A percentile compares a stretch with the other conserved stretches of the same genome.
phyloP scores from a whole-genome alignment of 257 asterid genomes.

The Lantana camara region DNA sequence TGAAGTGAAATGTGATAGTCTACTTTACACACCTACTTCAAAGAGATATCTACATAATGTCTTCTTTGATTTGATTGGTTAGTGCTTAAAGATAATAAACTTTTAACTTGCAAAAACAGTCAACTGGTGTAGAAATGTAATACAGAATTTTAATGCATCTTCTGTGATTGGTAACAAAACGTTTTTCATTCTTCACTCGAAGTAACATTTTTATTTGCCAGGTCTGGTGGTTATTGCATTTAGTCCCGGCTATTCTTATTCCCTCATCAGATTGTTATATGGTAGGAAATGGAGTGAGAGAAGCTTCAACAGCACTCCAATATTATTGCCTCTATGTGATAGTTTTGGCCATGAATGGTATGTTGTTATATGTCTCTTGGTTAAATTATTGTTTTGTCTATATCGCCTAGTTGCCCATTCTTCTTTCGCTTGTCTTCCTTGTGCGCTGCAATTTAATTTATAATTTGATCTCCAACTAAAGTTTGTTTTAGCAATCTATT shows the following conservation, averaged over 20 bases:
- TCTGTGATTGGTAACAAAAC: too few species aligned
- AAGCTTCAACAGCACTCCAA: constrained; percentile 84
- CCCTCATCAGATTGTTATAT: constrained; percentile 79
- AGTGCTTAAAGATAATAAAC: neutral
- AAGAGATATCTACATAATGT: neutral
- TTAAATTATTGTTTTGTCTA: neutral
- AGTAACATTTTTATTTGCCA: constrained; percentile 25
- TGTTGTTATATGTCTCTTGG: neutral
- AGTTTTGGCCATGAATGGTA: constrained; percentile 92
- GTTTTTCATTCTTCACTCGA: constrained; percentile 19
- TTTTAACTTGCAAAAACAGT: neutral
- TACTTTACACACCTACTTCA: neutral
- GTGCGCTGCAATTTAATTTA: neutral
- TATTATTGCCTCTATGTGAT: constrained; percentile 85
- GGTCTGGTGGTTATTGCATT: constrained; percentile 87
- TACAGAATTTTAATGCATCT: neutral
- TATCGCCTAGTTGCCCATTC: neutral
- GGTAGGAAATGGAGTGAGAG: constrained; percentile 99
- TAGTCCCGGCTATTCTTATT: constrained; percentile 97
- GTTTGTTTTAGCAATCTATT: constrained; percentile 5
- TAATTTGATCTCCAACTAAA: constrained; percentile 2
- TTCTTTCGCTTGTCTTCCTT: too few species aligned
- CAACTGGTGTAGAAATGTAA: neutral
- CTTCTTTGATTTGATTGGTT: neutral
- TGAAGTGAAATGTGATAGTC: neutral